A percentile compares a stretch with the other conserved stretches of the same genome.
Evolutionary conservation across 1,284 basidiomycete genomes (phyloP).

Genomic region (Ganoderma boninense): DNA sequence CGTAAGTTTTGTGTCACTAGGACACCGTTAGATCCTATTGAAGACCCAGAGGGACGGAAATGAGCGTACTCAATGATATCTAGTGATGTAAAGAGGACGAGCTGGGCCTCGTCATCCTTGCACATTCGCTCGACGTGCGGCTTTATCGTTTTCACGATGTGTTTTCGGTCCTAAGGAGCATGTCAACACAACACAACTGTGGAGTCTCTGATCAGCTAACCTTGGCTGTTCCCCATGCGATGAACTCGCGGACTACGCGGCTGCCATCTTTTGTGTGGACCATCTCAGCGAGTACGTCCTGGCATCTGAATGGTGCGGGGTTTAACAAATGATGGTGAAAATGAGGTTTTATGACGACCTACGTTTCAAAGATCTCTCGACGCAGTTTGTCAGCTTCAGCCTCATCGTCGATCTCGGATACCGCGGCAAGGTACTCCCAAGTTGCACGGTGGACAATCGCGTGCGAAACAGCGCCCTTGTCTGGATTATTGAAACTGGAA

Average conservation of each 20-base stretch:
- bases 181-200: neutral
- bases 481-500: conserved; percentile 85
- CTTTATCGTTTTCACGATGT: conserved; percentile 85
- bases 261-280: conserved; percentile 93
- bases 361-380: conserved; percentile 73
- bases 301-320: conserved; percentile 56
- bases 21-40: conserved; percentile 3
- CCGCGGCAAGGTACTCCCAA: conserved; percentile 77
- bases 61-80: conserved; percentile 83
- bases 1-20: conserved; percentile 87
- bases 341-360: neutral
- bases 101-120: conserved; percentile 85
- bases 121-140: conserved; percentile 89
- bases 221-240: conserved; percentile 84
- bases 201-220: conserved; percentile 43
- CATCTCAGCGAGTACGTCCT: conserved; percentile 88
- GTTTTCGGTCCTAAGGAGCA: conserved; percentile 78
- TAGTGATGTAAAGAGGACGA: conserved; percentile 87
- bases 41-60: neutral
- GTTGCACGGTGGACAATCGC: conserved; percentile 85
- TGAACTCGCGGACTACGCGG: conserved; percentile 83
- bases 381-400: conserved; percentile 68
- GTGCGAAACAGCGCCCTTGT: conserved; percentile 87
- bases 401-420: conserved; percentile 61
- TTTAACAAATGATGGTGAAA: neutral